Conservation (phyloP, 345 rosid species). For the Brassica rapa region DNA sequence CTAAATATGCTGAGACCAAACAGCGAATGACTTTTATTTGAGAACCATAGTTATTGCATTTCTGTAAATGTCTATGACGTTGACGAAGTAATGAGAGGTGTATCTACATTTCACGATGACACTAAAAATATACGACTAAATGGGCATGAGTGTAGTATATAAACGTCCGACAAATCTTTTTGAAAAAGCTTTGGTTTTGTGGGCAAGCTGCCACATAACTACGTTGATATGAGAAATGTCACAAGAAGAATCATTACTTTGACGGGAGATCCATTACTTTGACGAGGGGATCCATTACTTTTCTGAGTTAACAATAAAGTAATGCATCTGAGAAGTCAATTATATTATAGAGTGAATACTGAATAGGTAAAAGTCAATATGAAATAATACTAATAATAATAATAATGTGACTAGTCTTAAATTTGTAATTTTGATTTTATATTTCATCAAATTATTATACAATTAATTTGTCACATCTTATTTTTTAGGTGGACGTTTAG, state of each 20-base stretch:
- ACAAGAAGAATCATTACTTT: background rate
- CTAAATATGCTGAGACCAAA: no score
- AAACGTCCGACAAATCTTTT: background rate
- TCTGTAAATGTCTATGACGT: slow-evolving; percentile 20
- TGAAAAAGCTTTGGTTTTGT: background rate
- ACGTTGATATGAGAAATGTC: background rate
- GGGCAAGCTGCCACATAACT: background rate
- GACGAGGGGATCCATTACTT: background rate
- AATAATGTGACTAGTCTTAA: no score
- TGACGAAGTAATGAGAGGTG: slow-evolving; percentile 6
- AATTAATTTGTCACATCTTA: background rate
- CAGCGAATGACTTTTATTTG: background rate
- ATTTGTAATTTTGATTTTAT: background rate
- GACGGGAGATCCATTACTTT: background rate
- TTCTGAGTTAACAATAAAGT: background rate
- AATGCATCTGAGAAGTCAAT: background rate
- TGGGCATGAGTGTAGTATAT: slow-evolving; percentile 7
- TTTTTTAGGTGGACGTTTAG: background rate
- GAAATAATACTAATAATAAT: no score
- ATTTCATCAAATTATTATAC: background rate
- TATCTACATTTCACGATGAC: background rate
- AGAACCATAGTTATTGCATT: slow-evolving; percentile 19
- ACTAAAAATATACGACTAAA: background rate
- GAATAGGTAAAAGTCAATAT: no score
- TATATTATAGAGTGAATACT: background rate